Base-by-base conservation (phyloP, 2,329 filamentous ascomycete genomes). In the Fonsecaea pedrosoi region DNA sequence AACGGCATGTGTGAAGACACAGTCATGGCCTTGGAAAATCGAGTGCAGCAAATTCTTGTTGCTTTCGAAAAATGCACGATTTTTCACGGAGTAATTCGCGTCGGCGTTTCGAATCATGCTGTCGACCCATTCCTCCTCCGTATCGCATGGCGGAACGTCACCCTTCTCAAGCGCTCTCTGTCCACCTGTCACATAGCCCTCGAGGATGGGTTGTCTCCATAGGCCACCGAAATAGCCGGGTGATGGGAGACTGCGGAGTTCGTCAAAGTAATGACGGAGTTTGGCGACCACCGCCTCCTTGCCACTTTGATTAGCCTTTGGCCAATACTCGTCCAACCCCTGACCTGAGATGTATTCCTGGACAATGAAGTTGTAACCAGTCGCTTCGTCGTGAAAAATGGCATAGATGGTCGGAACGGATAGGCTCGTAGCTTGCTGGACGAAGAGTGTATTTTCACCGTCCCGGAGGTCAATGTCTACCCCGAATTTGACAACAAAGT, bases 301-400 rank as follows among this genome's bases (percentile, higher is more conserved):
- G 37, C 15, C 55, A 21, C 25, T 42, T 12, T 6, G 13, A 58
- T 40, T 18, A 5, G 55, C 37, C 5, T 1, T 58, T 45, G 21
- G 3, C 55, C 55, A 58, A 45, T 58, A 58, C 55, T 58, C 15
- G 37, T 32, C 25, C 25, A 25, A 25, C 1, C 25, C 25, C 55
- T 45, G 55, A 42, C 55, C 55, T n/a, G 34, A n/a, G 55, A 58
- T 42, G 55, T 58, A 58, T 58, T 58, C 55, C 55, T 42, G 35
- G 9, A 58, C n/a, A 37, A 58, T 58, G 37, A 58, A 58, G 55
- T 58, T 58, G 21, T 45, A 9, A 15, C 55, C 55, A 2, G 55
- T 58, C 37, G 37, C 55, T 42, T 42, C 55, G n/a, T 58, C 37
- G 5, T 45, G 37, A 13, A 58, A 58, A 45, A 58, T 35, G 12